phyloP scores from a whole-genome alignment of 768 basidiomycete genomes.

The Symmetrospora coprosmae region DNA sequence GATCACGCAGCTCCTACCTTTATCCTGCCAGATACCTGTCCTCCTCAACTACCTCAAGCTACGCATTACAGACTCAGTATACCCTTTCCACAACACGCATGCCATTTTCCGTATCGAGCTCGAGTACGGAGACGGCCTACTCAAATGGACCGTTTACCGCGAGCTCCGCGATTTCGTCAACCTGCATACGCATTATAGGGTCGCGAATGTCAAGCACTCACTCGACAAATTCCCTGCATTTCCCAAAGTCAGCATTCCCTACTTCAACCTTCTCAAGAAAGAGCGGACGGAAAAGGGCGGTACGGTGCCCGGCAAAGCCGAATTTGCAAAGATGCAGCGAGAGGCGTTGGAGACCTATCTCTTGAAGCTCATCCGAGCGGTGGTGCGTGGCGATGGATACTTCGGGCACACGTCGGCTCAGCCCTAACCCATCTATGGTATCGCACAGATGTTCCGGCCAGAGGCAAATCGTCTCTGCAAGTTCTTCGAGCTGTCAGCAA shows the following conservation, averaged over 20 bases:
- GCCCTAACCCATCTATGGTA: neutral
- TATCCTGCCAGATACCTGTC: conserved; percentile 26
- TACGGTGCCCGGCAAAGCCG: conserved; percentile 46
- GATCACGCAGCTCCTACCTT: neutral
- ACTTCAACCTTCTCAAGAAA: conserved; percentile 68
- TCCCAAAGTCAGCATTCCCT: conserved; percentile 68
- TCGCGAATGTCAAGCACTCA: conserved; percentile 53
- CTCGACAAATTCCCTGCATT: conserved; percentile 80
- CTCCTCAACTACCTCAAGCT: conserved; percentile 51
- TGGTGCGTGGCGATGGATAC: conserved; percentile 45
- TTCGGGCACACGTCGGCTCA: too few relatives aligned
- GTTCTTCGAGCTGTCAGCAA: conserved; percentile 80
- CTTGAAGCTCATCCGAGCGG: conserved; percentile 69
- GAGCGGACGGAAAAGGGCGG: conserved; percentile 43
- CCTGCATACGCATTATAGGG: conserved; percentile 72
- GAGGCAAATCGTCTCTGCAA: conserved; percentile 73
- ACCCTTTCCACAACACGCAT: conserved; percentile 60
- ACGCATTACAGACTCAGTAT: conserved; percentile 69
- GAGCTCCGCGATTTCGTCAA: conserved; percentile 82
- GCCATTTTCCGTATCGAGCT: conserved; percentile 72
- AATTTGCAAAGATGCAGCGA: conserved; percentile 69
- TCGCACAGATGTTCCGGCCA: conserved; percentile 77
- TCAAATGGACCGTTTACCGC: conserved; percentile 58
- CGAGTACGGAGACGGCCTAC: conserved; percentile 81
- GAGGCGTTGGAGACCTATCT: conserved; percentile 76